phyloP scores from a whole-genome alignment of 140 eudicot genomes.

The Erigeron philadelphicus region DNA sequence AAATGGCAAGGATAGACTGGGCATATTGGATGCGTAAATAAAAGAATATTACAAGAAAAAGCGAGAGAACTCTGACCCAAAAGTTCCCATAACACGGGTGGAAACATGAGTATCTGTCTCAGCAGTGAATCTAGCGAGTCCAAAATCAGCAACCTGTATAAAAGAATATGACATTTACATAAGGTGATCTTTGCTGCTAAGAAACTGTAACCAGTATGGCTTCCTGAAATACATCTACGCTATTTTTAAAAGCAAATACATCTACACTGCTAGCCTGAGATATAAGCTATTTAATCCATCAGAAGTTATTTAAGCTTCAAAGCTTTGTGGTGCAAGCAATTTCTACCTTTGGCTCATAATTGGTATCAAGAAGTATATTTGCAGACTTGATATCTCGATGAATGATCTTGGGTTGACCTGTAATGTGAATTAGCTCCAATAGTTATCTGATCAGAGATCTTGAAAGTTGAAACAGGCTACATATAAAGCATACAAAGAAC shows the following conservation, averaged over 20 bases:
- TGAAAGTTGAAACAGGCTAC: constrained; percentile 3
- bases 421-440: constrained; percentile 13
- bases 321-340: constrained; percentile 2
- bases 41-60: constrained; percentile 6
- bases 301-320: not conserved
- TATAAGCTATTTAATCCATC: too few relatives aligned
- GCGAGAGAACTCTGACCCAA: constrained; percentile 52
- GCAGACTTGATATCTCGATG: constrained; percentile 85
- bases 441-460: not conserved
- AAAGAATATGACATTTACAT: not conserved
- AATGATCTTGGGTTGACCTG: constrained; percentile 79
- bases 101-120: constrained; percentile 82
- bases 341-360: constrained; percentile 75
- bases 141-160: constrained; percentile 83
- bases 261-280: too few relatives aligned
- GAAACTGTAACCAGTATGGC: not conserved
- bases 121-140: constrained; percentile 68
- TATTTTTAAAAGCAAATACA: too few relatives aligned
- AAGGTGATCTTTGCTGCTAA: not conserved
- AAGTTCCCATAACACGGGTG: constrained; percentile 93
- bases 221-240: not conserved
- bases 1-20: constrained; percentile 1
- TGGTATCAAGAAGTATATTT: constrained; percentile 70
- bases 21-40: not conserved
- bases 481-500: constrained; percentile 3